A percentile compares a stretch with the other conserved stretches of the same genome.
Evolutionary conservation across 129 eudicot genomes (phyloP).

Genomic region (Tagetes erecta): DNA sequence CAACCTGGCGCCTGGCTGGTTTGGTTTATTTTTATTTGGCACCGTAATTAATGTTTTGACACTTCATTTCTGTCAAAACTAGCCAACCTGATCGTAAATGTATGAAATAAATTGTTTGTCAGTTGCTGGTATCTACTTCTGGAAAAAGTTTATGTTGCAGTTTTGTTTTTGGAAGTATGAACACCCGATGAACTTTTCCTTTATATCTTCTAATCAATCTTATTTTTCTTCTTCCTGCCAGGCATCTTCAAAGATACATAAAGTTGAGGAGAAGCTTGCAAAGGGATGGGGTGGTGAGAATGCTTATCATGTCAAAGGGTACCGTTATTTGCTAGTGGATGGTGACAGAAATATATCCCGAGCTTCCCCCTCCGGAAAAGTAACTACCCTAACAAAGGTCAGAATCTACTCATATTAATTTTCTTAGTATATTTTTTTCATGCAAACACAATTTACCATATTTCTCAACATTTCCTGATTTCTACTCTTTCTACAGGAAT

Average conservation of each 20-base stretch:
- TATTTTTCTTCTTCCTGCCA: slow-evolving; percentile 30
- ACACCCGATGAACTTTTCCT: not conserved
- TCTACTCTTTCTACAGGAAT: slow-evolving; percentile 52
- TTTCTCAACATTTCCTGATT: not conserved
- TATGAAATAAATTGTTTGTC: not conserved
- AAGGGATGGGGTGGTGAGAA: slow-evolving; percentile 99
- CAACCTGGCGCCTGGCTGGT: too few species aligned
- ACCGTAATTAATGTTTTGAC: too few species aligned
- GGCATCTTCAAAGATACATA: slow-evolving; percentile 70
- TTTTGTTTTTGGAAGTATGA: slow-evolving; percentile 7
- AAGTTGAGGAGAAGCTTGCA: slow-evolving; percentile 92
- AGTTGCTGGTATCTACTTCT: not conserved
- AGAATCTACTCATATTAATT: slow-evolving; percentile 22
- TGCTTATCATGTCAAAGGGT: slow-evolving; percentile 95
- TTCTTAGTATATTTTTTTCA: not conserved
- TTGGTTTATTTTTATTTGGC: too few species aligned
- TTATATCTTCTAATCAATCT: not conserved
- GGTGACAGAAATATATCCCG: slow-evolving; percentile 77
- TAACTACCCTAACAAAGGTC: slow-evolving; percentile 90
- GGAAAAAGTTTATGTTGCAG: slow-evolving; percentile 13
- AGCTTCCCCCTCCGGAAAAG: slow-evolving; percentile 97
- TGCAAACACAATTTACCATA: not conserved
- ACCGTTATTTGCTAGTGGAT: slow-evolving; percentile 84
- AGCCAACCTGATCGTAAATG: not conserved
- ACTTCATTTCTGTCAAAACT: too few species aligned